A percentile compares a stretch with the other conserved stretches of the same genome.
Evolutionary conservation across 2,329 filamentous ascomycete genomes (phyloP).

Genomic region (Elsinoe arachidis): DNA sequence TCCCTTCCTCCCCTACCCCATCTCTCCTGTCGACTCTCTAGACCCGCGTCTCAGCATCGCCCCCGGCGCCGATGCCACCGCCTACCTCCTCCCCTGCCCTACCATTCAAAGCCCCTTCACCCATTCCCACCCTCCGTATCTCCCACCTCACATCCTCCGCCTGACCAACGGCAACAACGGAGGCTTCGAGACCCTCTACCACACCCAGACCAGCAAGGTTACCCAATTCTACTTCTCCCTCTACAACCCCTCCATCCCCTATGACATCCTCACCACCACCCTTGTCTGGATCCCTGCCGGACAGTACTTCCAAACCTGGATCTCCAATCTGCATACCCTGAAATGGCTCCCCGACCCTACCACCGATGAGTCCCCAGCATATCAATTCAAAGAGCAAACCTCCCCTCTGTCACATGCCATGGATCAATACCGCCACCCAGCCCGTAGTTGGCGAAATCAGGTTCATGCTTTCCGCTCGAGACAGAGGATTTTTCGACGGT

Average conservation of each 20-base stretch:
- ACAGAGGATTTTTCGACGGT: background rate
- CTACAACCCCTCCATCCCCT: background rate
- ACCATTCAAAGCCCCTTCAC: background rate
- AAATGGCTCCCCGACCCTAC: conserved; percentile 12
- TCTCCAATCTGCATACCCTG: background rate
- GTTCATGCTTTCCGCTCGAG: background rate
- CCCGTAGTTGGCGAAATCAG: background rate
- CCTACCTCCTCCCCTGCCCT: background rate
- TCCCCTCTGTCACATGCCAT: background rate
- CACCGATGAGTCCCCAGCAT: background rate
- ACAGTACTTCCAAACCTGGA: background rate
- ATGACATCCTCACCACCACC: background rate
- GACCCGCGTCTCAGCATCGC: background rate
- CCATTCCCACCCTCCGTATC: background rate
- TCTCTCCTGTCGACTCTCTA: background rate
- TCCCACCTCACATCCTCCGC: background rate
- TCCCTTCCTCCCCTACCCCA: background rate
- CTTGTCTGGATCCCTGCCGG: background rate
- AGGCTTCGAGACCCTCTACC: conserved; percentile 8
- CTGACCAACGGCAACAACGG: background rate
- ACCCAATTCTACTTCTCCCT: background rate
- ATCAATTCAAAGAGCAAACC: background rate
- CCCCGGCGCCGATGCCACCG: background rate
- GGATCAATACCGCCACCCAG: background rate
- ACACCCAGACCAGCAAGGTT: background rate